Evolutionary conservation across 495 filamentous ascomycete genomes (phyloP), one percentile per base, ranked within the genome.

Genomic region (Penicillium arizonense): DNA sequence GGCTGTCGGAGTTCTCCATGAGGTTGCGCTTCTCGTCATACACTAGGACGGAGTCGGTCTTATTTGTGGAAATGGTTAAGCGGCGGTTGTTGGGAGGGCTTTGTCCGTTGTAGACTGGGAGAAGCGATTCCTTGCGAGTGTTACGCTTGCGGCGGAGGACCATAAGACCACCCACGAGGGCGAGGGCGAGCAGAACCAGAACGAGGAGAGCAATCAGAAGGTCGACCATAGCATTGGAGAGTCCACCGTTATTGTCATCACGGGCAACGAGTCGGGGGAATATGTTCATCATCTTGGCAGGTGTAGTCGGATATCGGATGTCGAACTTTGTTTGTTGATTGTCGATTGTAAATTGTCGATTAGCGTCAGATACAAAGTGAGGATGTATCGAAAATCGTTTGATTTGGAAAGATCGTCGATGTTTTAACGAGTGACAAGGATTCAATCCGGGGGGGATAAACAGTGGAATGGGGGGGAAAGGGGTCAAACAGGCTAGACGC

Each of bases 121-220:
- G 65, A 73, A 82, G 46, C 39, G 70, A 54, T 71, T 77, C 57
- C 47, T 60, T 73, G 74, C 68, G 59, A 56, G 66, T 63, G 55
- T 70, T 73, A 46, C 85, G 83, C 64, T 82, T 78, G 58, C 83
- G 81, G 65, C 88, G 87, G 52, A 98, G 71, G 53, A 90, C 58
- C 36, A 90, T 71, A 33, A 97, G 84, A 14, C 73, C 71, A 46
- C 77, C 85, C 38, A 88, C 77, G 30, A 91, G 75, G 38, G 80
- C 57, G 45, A 96, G 74, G 40, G 77, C 83, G 59, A 90, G 64
- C 53, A 91, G 77, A 57, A 91, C 68, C 26, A 98, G 76, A 55
- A 87, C 84, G 48, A 97, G 73, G 13, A 97, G 84, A 28, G 83
- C 80, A 61, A 96, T 90, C 56, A 93, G 73, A 33, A 94, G 82